Base-by-base conservation (phyloP, 1,284 basidiomycete species). In the Pascua guehoae region DNA sequence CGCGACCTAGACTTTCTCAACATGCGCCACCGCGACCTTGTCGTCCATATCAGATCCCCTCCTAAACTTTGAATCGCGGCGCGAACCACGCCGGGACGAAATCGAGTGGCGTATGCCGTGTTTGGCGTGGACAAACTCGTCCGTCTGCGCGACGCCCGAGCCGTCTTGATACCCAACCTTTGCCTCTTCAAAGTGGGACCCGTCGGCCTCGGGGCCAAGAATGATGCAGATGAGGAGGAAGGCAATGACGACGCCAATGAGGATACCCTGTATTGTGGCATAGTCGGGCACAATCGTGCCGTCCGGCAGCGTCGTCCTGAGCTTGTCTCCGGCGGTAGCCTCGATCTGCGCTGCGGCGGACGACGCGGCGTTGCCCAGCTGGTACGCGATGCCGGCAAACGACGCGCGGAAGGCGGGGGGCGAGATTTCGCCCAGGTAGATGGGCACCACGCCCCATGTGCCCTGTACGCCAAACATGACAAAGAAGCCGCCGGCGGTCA, bases 321-420 rank as follows among this genome's bases (percentile, higher is more conserved):
- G 63, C 7, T 61, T 53, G n/a, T 77, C 70, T 3, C 82, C 82
- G 1, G 80, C 80, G 80, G 85, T 85, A 2, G 93, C 86, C 83
- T 97, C 93, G 66, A 98, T 95, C 73, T 96, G 91, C 0, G 91
- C 85, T 4, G 89, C 88, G 0, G 90, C 89, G 0, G 87, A 85
- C 0, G 88, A 91, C 9, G 94, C 85, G 87, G 94, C 95, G 66
- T 76, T 79, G 56, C 76, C 76, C 41, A 75, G 63, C 56, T 96
- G 93, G 78, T 95, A 98, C 0, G 89, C 87, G 0, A 95, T 84
- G 63, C 94, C 94, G 16, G 88, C 88, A 82, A 95, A 97, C 0
- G 90, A 89, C 8, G 92, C 91, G 53, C 94, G 83, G 83, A 96
- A 98, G 0, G 91, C 91, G 0, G 92, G 73, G 16, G 73, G 72